Conservation (phyloP, 495 filamentous ascomycete species). For the Trichocladium uniseriatum region DNA sequence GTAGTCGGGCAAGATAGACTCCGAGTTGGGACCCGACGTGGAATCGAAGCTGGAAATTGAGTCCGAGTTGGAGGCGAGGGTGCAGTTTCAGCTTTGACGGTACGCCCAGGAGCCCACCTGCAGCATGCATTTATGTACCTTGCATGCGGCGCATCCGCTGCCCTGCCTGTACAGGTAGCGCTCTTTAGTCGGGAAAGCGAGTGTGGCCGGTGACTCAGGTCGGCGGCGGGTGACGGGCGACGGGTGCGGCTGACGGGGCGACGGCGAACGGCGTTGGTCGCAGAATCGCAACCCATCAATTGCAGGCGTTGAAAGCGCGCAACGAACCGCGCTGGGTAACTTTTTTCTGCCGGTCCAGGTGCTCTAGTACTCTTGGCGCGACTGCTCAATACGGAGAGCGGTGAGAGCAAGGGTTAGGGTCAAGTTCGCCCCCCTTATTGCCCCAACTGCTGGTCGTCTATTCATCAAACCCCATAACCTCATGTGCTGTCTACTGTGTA, state of each 20-base stretch:
- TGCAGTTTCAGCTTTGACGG: neutral
- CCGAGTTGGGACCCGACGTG: too few species aligned
- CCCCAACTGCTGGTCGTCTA: too few species aligned
- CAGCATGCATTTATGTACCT: neutral
- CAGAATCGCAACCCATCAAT: too few species aligned
- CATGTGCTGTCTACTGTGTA: too few species aligned
- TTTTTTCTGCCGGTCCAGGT: neutral
- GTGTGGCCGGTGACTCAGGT: neutral
- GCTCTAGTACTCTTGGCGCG: neutral
- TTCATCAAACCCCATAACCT: too few species aligned
- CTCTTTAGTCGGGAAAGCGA: neutral
- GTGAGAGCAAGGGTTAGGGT: neutral
- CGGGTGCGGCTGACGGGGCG: too few species aligned
- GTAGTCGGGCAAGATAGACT: neutral
- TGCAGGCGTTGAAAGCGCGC: too few species aligned
- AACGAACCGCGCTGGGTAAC: neutral
- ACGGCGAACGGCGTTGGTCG: too few species aligned
- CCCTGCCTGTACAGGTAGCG: neutral
- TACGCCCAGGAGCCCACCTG: neutral
- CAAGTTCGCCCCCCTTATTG: neutral
- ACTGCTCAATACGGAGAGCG: neutral
- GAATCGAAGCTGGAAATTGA: too few species aligned
- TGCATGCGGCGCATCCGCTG: neutral
- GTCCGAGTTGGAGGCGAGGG: neutral
- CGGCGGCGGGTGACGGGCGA: too few species aligned